These are phyloP conservation scores for Melastoma candidum DNA, from an alignment of 441 rosid genomes.

Conservation along the genomic window DNA sequence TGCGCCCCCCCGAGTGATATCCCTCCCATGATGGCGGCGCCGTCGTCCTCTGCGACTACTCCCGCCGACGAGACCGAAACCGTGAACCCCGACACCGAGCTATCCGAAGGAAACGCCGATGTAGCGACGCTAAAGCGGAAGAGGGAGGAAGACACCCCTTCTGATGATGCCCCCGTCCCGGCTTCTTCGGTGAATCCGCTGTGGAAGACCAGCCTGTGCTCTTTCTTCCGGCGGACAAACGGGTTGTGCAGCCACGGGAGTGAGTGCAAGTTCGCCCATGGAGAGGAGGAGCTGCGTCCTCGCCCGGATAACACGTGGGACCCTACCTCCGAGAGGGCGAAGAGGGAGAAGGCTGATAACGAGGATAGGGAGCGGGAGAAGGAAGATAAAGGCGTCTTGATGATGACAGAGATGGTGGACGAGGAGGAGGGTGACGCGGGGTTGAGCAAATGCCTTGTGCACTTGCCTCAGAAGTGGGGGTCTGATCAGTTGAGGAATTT, in stretches of 20 bases:
- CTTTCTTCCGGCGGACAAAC: conserved; percentile 60
- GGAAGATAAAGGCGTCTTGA: conserved; percentile 27
- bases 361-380: conserved; percentile 20
- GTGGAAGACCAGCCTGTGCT: conserved; percentile 78
- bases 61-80: conserved; percentile 6
- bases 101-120: conserved; percentile 7
- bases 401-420: conserved; percentile 54
- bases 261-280: conserved; percentile 75
- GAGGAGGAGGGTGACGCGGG: conserved; percentile 30
- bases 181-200: conserved; percentile 28
- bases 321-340: conserved; percentile 79
- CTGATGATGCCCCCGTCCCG: conserved; percentile 8
- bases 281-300: conserved; percentile 75
- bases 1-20: background rate
- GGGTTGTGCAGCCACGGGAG: conserved; percentile 64
- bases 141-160: conserved; percentile 24
- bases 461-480: conserved; percentile 69
- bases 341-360: conserved; percentile 40
- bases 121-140: conserved; percentile 32
- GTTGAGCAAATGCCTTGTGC: conserved; percentile 65
- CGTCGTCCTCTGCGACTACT: conserved; percentile 9
- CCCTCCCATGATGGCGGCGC: conserved; percentile 25
- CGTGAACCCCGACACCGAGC: no score
- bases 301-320: conserved; percentile 87
- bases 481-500: conserved; percentile 51